These are phyloP conservation scores for Wickerhamomyces pijperi DNA, from an alignment of 805 yeast genomes.

Conservation along the genomic window DNA sequence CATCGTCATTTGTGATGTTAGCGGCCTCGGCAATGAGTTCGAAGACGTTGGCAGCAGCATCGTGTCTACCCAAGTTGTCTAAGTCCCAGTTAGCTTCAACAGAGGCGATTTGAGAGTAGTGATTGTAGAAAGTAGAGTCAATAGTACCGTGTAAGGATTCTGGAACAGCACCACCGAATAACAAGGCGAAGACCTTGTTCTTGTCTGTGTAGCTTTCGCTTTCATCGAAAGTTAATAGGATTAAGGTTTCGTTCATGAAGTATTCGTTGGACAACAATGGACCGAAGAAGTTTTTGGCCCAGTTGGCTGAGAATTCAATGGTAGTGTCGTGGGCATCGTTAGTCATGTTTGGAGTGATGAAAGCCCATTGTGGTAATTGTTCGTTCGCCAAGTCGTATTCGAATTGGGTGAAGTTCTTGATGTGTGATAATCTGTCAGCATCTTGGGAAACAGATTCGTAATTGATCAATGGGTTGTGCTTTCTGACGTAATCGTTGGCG, in stretches of 20 bases:
- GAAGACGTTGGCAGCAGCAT: conserved; percentile 39
- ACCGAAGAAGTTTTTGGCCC: conserved; percentile 33
- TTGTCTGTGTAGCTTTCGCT: conserved; percentile 29
- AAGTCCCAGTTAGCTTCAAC: conserved; percentile 40
- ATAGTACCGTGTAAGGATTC: conserved; percentile 25
- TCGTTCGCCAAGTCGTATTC: conserved; percentile 27
- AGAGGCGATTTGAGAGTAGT: conserved; percentile 38
- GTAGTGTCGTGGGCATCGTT: conserved; percentile 41
- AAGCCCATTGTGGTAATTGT: conserved; percentile 38
- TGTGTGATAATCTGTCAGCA: conserved; percentile 27
- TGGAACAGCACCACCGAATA: conserved; percentile 37
- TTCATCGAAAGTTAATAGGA: conserved; percentile 40
- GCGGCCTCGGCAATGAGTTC: conserved; percentile 26
- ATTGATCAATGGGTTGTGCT: conserved; percentile 37
- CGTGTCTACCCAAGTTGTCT: conserved; percentile 37
- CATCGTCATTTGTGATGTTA: conserved; percentile 19
- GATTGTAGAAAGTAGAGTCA: conserved; percentile 39
- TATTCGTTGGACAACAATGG: conserved; percentile 33
- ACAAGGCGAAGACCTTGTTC: conserved; percentile 33
- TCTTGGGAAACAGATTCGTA: conserved; percentile 28
- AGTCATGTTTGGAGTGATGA: conserved; percentile 44
- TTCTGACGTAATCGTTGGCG: conserved; percentile 38
- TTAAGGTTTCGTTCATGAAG: conserved; percentile 33
- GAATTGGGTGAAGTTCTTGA: conserved; percentile 37
- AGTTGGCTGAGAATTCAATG: conserved; percentile 32